Conservation (phyloP, 192 early-diverging fungal species). For the Backusella parvicylindrica region DNA sequence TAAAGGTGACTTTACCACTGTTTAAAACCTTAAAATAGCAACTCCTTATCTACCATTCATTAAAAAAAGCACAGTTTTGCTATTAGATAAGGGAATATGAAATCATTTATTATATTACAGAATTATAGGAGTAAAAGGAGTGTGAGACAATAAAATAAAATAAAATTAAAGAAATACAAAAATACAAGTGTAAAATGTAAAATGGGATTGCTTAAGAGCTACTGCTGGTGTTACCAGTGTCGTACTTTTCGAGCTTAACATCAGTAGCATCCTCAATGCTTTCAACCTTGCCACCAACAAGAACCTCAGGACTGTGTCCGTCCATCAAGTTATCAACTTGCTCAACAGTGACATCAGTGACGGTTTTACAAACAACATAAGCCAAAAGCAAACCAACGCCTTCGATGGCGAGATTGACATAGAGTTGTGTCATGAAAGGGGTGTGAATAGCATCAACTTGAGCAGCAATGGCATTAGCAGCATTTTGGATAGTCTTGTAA, state of each 20-base stretch:
- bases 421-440: constrained; percentile 44
- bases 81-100: neutral
- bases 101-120: constrained; percentile 14
- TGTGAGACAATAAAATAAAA: neutral
- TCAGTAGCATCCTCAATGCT: constrained; percentile 5
- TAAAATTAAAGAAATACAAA: neutral
- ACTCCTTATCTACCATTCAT: neutral
- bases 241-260: neutral
- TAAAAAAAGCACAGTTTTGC: neutral
- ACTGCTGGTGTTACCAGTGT: neutral
- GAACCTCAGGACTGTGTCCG: constrained; percentile 11
- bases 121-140: neutral
- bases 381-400: constrained; percentile 29
- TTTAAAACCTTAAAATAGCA: neutral
- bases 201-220: neutral
- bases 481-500: constrained; percentile 90
- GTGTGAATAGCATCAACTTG: constrained; percentile 60
- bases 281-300: constrained; percentile 29
- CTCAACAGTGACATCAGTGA: constrained; percentile 33
- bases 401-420: constrained; percentile 20
- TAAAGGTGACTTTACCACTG: neutral
- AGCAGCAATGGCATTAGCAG: constrained; percentile 68
- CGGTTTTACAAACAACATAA: constrained; percentile 20
- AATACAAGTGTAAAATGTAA: neutral
- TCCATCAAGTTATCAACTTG: constrained; percentile 25